Percentiles rank a stretch among this genome's conserved stretches.
Conservation (phyloP, 2,329 filamentous ascomycete species). For the Aspergillus sp. region DNA sequence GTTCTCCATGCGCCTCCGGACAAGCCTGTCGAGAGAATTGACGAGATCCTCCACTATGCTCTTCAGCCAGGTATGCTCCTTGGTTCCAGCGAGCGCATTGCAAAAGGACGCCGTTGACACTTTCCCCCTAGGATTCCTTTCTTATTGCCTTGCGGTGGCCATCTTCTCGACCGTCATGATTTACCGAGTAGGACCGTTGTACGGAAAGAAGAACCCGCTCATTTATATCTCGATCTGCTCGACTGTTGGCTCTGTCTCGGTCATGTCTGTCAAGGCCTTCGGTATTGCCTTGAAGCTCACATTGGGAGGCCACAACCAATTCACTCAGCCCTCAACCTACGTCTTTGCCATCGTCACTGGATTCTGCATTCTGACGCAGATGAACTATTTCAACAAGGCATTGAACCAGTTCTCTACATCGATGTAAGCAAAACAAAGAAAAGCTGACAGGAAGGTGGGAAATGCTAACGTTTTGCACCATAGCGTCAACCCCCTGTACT, state of each 20-base stretch:
- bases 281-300: constrained; percentile 96
- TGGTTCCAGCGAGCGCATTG: background rate
- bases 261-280: constrained; percentile 99
- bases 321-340: constrained; percentile 89
- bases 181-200: constrained; percentile 79
- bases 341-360: constrained; percentile 90
- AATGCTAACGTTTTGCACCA: constrained; percentile 3
- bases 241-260: constrained; percentile 90
- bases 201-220: constrained; percentile 92
- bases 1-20: constrained; percentile 95
- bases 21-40: constrained; percentile 81
- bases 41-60: constrained; percentile 84
- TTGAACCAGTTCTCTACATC: constrained; percentile 94
- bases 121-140: constrained; percentile 65
- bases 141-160: constrained; percentile 74
- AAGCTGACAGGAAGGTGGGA: background rate
- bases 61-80: constrained; percentile 70
- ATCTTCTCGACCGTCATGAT: constrained; percentile 91
- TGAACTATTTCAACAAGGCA: constrained; percentile 99
- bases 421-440: constrained; percentile 62
- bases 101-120: constrained; percentile 3
- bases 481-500: constrained; percentile 93
- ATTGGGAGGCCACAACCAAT: constrained; percentile 88
- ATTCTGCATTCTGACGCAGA: constrained; percentile 95
- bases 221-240: constrained; percentile 98